Evolutionary conservation across 768 basidiomycete genomes (phyloP).

Genomic region (Cubamyces sp.): DNA sequence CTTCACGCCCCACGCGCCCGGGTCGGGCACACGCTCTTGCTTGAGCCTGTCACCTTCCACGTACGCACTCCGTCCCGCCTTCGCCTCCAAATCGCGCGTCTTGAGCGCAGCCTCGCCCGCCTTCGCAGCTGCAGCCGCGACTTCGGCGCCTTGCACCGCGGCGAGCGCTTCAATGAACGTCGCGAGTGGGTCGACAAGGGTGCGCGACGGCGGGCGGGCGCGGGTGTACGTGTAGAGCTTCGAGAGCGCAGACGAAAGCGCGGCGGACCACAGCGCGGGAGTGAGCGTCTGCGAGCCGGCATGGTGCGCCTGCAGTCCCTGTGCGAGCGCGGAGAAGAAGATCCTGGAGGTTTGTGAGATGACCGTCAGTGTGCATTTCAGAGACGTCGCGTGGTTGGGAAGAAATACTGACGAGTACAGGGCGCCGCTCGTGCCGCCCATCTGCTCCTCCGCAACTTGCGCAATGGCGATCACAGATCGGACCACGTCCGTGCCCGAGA

Average conservation of each 20-base stretch:
- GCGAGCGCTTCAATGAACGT: constrained; percentile 67
- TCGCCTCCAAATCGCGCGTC: constrained; percentile 79
- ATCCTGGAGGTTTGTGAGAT: constrained; percentile 54
- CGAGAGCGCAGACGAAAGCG: constrained; percentile 58
- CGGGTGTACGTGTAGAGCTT: constrained; percentile 83
- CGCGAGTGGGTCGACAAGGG: constrained; percentile 88
- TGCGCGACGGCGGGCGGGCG: constrained; percentile 87
- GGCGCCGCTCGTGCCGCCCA: constrained; percentile 93
- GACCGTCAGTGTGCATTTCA: not conserved
- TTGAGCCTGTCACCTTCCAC: constrained; percentile 70
- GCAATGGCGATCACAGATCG: constrained; percentile 69
- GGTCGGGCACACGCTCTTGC: constrained; percentile 72
- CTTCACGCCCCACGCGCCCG: constrained; percentile 92
- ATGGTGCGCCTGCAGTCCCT: constrained; percentile 57
- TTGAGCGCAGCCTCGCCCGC: constrained; percentile 69
- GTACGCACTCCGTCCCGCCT: constrained; percentile 89
- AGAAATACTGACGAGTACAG: constrained; percentile 75
- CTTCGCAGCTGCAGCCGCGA: constrained; percentile 58
- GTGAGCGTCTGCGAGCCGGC: constrained; percentile 44
- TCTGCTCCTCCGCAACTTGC: constrained; percentile 75
- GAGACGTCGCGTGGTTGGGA: not conserved
- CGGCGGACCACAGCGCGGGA: constrained; percentile 59
- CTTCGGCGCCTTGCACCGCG: constrained; percentile 37
- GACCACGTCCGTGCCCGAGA: constrained; percentile 68
- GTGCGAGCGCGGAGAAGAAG: constrained; percentile 87